phyloP scores from a whole-genome alignment of 208 protist genomes.

The Endotrypanum monterogeii region DNA sequence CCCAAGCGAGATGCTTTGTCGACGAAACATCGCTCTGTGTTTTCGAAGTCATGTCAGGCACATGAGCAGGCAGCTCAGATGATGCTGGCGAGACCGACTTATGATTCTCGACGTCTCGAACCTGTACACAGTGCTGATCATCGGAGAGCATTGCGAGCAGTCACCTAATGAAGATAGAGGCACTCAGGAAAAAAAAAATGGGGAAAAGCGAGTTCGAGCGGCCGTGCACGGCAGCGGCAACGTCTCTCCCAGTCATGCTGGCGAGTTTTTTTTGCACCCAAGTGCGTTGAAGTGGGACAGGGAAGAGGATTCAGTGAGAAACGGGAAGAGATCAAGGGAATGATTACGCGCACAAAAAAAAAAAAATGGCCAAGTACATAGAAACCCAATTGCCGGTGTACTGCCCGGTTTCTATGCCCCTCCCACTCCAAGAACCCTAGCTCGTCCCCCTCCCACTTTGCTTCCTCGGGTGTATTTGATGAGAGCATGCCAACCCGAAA shows the following conservation, averaged over 20 bases:
- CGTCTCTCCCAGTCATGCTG: background rate
- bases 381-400: too few relatives aligned
- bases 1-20: conserved; percentile 31
- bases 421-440: too few relatives aligned
- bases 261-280: background rate
- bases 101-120: background rate
- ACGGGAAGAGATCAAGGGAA: too few relatives aligned
- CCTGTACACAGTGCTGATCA: background rate
- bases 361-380: too few relatives aligned
- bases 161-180: background rate
- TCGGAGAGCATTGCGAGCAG: background rate
- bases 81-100: background rate
- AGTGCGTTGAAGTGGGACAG: background rate
- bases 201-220: background rate
- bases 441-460: too few relatives aligned
- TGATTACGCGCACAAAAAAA: too few relatives aligned
- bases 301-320: too few relatives aligned
- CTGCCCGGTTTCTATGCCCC: too few relatives aligned
- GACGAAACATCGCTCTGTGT: background rate
- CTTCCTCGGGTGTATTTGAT: background rate
- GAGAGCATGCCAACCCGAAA: too few relatives aligned
- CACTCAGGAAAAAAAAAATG: background rate
- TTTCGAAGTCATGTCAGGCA: background rate
- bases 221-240: background rate
- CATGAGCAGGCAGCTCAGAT: background rate